Evolutionary conservation across 1,284 basidiomycete species (phyloP).

Genomic region (Trichosporon inkin): DNA sequence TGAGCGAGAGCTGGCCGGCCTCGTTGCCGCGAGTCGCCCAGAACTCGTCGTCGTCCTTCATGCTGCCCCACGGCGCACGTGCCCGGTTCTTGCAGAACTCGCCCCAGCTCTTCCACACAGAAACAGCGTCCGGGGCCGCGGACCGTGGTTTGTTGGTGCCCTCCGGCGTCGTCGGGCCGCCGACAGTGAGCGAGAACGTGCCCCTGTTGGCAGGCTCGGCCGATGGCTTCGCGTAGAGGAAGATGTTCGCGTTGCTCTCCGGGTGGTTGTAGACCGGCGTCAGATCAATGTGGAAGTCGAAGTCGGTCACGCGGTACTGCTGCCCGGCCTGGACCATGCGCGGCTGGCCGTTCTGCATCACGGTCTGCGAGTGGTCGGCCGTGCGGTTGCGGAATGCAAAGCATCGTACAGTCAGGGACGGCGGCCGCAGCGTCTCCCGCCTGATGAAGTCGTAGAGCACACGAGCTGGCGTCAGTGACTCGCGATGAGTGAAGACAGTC

Average conservation of each 20-base stretch:
- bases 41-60: constrained; percentile 18
- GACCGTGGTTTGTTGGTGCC: neutral
- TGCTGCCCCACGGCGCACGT: constrained; percentile 14
- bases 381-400: constrained; percentile 27
- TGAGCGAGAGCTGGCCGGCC: neutral
- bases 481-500: no score
- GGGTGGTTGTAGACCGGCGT: constrained; percentile 28
- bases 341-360: constrained; percentile 26
- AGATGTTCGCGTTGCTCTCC: constrained; percentile 34
- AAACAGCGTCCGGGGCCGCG: neutral
- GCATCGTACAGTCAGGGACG: constrained; percentile 29
- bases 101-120: constrained; percentile 12
- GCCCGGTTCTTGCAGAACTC: constrained; percentile 11
- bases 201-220: constrained; percentile 24
- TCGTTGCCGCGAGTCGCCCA: neutral
- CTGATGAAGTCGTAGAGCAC: constrained; percentile 42
- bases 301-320: constrained; percentile 33
- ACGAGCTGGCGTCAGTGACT: constrained; percentile 21
- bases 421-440: constrained; percentile 26
- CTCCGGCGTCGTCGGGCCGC: neutral
- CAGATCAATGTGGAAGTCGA: constrained; percentile 44
- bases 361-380: constrained; percentile 21
- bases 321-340: constrained; percentile 27
- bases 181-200: neutral
- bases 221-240: constrained; percentile 23